These are phyloP conservation scores for Zygotorulaspora mrakii DNA, from an alignment of 1,139 yeast species.

Conservation along the genomic window DNA sequence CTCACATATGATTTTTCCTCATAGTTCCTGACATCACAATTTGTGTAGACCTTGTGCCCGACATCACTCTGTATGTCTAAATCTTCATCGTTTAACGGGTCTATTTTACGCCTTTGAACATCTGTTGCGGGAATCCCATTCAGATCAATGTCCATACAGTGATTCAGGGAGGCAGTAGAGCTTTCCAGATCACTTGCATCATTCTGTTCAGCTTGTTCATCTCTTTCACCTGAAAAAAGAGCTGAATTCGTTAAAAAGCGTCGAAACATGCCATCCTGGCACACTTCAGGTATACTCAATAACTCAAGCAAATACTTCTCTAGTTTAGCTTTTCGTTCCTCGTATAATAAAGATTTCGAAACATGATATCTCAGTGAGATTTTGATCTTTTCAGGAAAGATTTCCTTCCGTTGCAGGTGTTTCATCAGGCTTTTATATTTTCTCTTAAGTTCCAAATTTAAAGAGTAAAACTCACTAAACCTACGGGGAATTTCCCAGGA, in stretches of 20 bases:
- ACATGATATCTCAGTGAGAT: constrained; percentile 54
- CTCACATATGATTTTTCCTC: constrained; percentile 55
- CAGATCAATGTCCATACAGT: constrained; percentile 1
- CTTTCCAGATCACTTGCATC: constrained; percentile 4
- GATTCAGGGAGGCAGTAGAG: constrained; percentile 4
- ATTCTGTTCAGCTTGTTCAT: neutral
- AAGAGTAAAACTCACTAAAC: constrained; percentile 73
- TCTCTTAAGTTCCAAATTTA: constrained; percentile 61
- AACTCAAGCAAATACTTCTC: constrained; percentile 60
- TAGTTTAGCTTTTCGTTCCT: constrained; percentile 56
- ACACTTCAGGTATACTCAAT: constrained; percentile 60
- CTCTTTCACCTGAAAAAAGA: constrained; percentile 8
- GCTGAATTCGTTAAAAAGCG: constrained; percentile 69
- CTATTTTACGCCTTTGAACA: constrained; percentile 8
- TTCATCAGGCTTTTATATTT: constrained; percentile 49
- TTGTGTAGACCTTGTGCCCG: constrained; percentile 18
- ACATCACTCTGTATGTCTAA: too few species aligned
- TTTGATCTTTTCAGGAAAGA: constrained; percentile 40
- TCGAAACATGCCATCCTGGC: constrained; percentile 68
- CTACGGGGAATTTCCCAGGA: constrained; percentile 91
- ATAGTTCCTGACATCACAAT: constrained; percentile 16
- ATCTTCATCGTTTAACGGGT: too few species aligned
- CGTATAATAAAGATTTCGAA: constrained; percentile 55
- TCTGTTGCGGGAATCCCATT: constrained; percentile 4
- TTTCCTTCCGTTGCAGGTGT: constrained; percentile 57